phyloP scores from a whole-genome alignment of 495 filamentous ascomycete genomes.

The Aspergillus olivimuriae region DNA sequence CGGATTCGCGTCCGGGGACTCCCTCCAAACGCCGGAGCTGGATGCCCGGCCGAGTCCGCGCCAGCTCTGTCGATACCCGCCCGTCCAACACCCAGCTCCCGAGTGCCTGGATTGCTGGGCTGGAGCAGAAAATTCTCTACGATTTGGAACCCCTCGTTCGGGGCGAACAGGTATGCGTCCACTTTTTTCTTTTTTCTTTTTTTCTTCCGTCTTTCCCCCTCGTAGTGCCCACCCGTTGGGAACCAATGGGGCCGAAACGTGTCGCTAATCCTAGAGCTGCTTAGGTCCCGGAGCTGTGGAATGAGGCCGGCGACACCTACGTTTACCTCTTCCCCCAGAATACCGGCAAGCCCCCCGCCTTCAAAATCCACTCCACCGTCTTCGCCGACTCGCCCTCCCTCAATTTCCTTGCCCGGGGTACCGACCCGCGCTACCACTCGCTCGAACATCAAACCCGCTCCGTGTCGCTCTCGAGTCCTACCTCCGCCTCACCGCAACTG shows the following conservation, averaged over 20 bases:
- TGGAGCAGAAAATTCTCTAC: conserved; percentile 54
- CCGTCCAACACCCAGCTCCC: conserved; percentile 15
- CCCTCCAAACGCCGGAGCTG: conserved; percentile 47
- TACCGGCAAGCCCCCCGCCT: conserved; percentile 63
- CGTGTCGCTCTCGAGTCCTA: conserved; percentile 33
- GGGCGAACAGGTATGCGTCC: conserved; percentile 51
- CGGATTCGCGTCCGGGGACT: conserved; percentile 36
- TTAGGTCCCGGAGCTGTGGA: conserved; percentile 84
- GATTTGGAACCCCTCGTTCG: conserved; percentile 49
- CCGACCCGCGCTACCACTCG: conserved; percentile 31
- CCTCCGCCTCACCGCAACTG: conserved; percentile 37
- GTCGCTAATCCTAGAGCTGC: conserved; percentile 2
- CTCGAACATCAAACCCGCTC: conserved; percentile 35
- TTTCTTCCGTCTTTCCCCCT: background rate
- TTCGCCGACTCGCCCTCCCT: conserved; percentile 67
- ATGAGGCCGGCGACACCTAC: conserved; percentile 72
- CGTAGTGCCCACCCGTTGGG: background rate
- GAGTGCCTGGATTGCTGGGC: conserved; percentile 58
- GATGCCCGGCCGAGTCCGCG: conserved; percentile 42
- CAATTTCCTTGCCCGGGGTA: conserved; percentile 60
- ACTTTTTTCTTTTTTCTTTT: background rate
- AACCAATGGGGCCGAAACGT: background rate
- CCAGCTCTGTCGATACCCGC: conserved; percentile 30
- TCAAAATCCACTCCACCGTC: conserved; percentile 65
- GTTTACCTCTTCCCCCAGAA: conserved; percentile 74